These are phyloP conservation scores for Emericellopsis cladophorae DNA, from an alignment of 2,329 filamentous ascomycete genomes.

Conservation along the genomic window DNA sequence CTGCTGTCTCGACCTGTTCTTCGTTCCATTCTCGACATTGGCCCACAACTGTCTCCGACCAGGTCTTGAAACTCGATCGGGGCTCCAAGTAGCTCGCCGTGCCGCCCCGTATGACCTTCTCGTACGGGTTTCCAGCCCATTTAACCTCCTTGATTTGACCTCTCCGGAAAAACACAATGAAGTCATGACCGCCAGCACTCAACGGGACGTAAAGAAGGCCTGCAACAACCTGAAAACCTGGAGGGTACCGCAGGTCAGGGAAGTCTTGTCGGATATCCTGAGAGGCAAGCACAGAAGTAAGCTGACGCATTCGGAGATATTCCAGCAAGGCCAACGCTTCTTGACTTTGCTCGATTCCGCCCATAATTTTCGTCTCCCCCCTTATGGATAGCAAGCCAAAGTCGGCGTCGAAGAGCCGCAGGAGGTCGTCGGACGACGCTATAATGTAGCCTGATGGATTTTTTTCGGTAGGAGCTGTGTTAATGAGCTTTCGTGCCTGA, in stretches of 20 bases:
- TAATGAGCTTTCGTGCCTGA: constrained; percentile 79
- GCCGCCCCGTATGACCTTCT: constrained; percentile 61
- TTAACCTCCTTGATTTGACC: constrained; percentile 65
- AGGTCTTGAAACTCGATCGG: constrained; percentile 64
- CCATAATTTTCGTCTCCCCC: constrained; percentile 81
- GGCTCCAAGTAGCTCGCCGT: constrained; percentile 67
- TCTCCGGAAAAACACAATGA: constrained; percentile 83
- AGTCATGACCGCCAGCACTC: constrained; percentile 63
- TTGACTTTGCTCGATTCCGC: constrained; percentile 61
- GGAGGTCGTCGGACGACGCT: constrained; percentile 72
- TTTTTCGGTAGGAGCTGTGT: constrained; percentile 65
- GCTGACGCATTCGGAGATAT: constrained; percentile 63
- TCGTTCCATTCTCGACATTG: constrained; percentile 83
- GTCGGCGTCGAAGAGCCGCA: constrained; percentile 78
- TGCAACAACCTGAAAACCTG: constrained; percentile 66
- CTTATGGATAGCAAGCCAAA: constrained; percentile 74
- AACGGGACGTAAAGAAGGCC: constrained; percentile 74
- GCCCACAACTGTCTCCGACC: constrained; percentile 70
- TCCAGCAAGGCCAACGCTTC: constrained; percentile 77
- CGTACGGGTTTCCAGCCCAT: constrained; percentile 80
- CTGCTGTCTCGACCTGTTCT: constrained; percentile 79
- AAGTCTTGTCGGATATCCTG: constrained; percentile 69
- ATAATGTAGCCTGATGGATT: constrained; percentile 87
- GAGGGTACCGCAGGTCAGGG: constrained; percentile 65
- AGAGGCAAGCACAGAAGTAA: constrained; percentile 65